These are phyloP conservation scores for Ustilago nuda DNA, from an alignment of 1,284 basidiomycete genomes.

Conservation along the genomic window DNA sequence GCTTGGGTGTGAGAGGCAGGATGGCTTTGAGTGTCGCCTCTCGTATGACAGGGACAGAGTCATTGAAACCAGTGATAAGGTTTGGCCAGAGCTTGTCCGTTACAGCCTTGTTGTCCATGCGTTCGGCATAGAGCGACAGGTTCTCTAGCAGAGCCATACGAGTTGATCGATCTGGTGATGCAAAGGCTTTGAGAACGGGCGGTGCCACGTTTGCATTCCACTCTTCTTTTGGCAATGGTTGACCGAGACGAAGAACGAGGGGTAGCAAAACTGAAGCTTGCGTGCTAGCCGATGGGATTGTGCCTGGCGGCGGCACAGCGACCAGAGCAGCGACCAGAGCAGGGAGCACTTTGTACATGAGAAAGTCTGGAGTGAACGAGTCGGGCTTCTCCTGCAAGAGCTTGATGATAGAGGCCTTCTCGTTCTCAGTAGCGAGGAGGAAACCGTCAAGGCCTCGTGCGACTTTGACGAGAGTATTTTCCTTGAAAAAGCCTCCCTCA, in stretches of 20 bases:
- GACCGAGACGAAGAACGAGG: conserved; percentile 60
- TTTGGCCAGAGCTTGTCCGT: conserved; percentile 92
- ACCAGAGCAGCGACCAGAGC: conserved; percentile 81
- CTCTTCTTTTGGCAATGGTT: conserved; percentile 47
- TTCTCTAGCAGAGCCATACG: conserved; percentile 92
- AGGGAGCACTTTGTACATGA: conserved; percentile 86
- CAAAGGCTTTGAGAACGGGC: conserved; percentile 60
- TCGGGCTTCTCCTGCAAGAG: conserved; percentile 53
- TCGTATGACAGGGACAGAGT: conserved; percentile 90
- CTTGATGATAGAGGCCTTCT: conserved; percentile 75
- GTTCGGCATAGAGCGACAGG: conserved; percentile 84
- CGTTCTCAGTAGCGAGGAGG: conserved; percentile 82
- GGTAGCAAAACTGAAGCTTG: conserved; percentile 57
- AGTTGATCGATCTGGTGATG: conserved; percentile 80
- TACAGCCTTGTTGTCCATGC: conserved; percentile 85
- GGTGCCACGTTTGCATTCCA: conserved; percentile 54
- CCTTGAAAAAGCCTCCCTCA: conserved; percentile 80
- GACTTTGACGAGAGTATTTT: conserved; percentile 86
- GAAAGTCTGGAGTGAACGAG: conserved; percentile 83
- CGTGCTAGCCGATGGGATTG: conserved; percentile 46
- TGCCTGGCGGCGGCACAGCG: conserved; percentile 42
- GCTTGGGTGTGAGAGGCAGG: conserved; percentile 82
- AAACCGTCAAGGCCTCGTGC: conserved; percentile 89
- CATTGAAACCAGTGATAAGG: conserved; percentile 93
- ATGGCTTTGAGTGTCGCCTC: conserved; percentile 94